These are phyloP conservation scores for Penicillium sp. DNA, from an alignment of 2,329 filamentous ascomycete species.

Conservation along the genomic window DNA sequence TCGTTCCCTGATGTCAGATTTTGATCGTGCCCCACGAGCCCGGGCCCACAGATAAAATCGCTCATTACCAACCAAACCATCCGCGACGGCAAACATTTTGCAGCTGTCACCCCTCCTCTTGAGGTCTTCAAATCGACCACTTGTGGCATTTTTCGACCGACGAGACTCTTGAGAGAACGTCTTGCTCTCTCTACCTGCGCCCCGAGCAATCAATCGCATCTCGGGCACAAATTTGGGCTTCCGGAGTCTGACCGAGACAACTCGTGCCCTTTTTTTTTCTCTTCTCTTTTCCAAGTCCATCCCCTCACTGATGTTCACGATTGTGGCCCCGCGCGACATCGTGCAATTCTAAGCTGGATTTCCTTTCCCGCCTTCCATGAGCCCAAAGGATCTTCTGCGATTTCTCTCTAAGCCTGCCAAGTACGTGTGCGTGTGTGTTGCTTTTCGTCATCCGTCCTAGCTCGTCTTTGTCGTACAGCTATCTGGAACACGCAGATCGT, in stretches of 20 bases:
- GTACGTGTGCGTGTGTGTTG: conserved; percentile 58
- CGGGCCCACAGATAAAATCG: conserved; percentile 34
- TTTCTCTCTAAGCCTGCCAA: conserved; percentile 95
- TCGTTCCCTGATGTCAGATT: conserved; percentile 28
- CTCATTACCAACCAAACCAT: conserved; percentile 26
- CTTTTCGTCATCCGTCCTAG: neutral
- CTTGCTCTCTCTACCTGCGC: conserved; percentile 10
- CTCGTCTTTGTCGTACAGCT: neutral
- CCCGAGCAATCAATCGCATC: conserved; percentile 20
- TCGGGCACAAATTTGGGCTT: conserved; percentile 26
- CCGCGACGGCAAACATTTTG: conserved; percentile 25
- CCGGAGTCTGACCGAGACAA: conserved; percentile 17
- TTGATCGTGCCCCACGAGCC: conserved; percentile 28
- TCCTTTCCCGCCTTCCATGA: conserved; percentile 71
- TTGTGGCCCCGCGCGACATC: conserved; percentile 39
- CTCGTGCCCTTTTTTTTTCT: conserved; percentile 2
- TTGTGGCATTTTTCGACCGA: conserved; percentile 4
- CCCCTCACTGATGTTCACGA: conserved; percentile 38
- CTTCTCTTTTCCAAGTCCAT: conserved; percentile 9
- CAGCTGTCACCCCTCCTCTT: conserved; percentile 18
- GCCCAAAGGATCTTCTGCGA: conserved; percentile 84
- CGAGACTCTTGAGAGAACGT: conserved; percentile 5
- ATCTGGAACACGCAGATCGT: conserved; percentile 2
- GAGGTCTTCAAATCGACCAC: conserved; percentile 18
- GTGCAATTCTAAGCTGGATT: conserved; percentile 38